Base-by-base conservation (phyloP, 352 stramenopile genomes). In the Pythium brassicae region DNA sequence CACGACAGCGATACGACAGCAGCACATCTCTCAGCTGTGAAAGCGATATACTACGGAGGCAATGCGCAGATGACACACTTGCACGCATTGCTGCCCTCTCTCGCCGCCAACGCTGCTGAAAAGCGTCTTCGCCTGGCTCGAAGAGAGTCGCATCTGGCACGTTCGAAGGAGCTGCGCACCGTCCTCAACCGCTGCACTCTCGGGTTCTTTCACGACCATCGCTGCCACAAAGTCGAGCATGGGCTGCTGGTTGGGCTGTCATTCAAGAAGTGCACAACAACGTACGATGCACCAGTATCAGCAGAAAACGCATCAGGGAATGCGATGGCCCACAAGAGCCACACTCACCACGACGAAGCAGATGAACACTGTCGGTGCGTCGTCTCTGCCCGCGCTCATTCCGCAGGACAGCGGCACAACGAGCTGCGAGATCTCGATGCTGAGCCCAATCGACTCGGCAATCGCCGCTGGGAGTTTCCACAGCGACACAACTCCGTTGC, bases 351-450 rank as follows among this genome's bases (percentile, higher is more conserved):
- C 49, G n/a, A 58, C 25, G 46, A 88, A 88, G 42, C 78, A 81
- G 9, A 86, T 68, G 12, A 84, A 55, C 11, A 77, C 20, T 0
- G 55, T 57, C 4, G 49, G 55, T 1, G 45, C 59, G 34, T 69
- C 58, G 0, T 77, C 72, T 20, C 64, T 66, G 26, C 62, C 55
- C n/a, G 59, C 55, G 5, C 58, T 61, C 2, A 75, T 8, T 2
- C 76, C 76, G 29, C 45, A 69, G n/a, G 78, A 72, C 29, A 87
- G 63, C 6, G 78, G 78, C 15, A 89, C 71, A 22, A 86, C 66
- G 19, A 89, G 57, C 20, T 85, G 74, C 0, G 53, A 39, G 4
- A 66, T 23, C 10, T 73, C 57, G 11, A 68, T 50, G 1, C 69
- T 77, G 2, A 89, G 42, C 10, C 70, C 76, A 4, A 89, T 32